A percentile compares a stretch with the other conserved stretches of the same genome.
phyloP scores from a whole-genome alignment of 306 rosid species.

The Lathyrus tuberosus region DNA sequence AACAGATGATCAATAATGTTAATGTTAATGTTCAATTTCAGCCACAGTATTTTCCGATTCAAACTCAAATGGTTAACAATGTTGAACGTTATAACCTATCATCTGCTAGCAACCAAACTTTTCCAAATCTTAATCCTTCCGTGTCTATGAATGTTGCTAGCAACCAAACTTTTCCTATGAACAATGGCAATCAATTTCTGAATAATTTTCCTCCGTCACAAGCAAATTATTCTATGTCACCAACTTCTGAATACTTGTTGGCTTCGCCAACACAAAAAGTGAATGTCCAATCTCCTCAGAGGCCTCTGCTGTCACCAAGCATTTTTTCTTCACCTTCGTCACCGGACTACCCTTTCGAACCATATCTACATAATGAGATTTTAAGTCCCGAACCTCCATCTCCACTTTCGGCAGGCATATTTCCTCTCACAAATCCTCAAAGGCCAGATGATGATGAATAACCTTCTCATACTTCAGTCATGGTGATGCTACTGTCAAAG shows the following conservation, averaged over 20 bases:
- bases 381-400: not conserved
- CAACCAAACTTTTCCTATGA: not conserved
- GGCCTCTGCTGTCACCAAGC: not conserved
- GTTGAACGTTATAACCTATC: not conserved
- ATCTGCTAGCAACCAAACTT: too few relatives aligned
- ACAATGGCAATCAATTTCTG: not conserved
- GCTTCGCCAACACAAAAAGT: not conserved
- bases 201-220: not conserved
- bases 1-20: too few relatives aligned
- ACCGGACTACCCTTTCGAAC: not conserved
- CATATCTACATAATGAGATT: not conserved
- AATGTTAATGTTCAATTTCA: not conserved
- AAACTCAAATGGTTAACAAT: not conserved
- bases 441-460: not conserved
- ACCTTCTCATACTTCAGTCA: not conserved
- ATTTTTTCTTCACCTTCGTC: not conserved
- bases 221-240: not conserved
- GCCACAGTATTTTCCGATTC: too few relatives aligned
- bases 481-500: not conserved
- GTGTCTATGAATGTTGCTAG: not conserved
- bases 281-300: not conserved
- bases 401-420: not conserved
- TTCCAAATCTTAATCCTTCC: not conserved
- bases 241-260: not conserved
- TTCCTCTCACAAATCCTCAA: not conserved